These are phyloP conservation scores for Cryptomeria japonica DNA, from an alignment of 75 land plant species.

Conservation along the genomic window DNA sequence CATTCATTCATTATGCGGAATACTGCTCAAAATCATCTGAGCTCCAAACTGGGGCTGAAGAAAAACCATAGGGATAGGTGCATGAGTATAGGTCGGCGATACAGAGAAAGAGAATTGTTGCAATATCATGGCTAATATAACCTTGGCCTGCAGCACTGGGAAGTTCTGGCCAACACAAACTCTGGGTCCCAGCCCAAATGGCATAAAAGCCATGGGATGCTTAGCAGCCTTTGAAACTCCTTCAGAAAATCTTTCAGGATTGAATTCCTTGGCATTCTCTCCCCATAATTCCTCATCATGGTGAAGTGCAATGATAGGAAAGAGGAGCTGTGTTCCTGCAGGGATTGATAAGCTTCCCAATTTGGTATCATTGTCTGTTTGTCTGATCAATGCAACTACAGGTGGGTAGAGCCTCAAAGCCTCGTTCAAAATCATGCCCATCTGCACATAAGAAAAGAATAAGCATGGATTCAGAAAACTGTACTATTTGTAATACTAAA, in stretches of 20 bases:
- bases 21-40: slow-evolving; percentile 16
- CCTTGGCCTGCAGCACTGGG: slow-evolving; percentile 54
- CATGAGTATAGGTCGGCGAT: slow-evolving; percentile 50
- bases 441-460: slow-evolving; percentile 13
- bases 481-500: neutral
- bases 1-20: neutral
- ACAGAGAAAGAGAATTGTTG: slow-evolving; percentile 41
- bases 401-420: slow-evolving; percentile 38
- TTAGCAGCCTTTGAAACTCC: slow-evolving; percentile 54
- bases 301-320: slow-evolving; percentile 38
- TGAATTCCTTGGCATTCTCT: slow-evolving; percentile 50
- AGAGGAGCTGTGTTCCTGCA: slow-evolving; percentile 10
- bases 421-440: slow-evolving; percentile 38
- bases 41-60: slow-evolving; percentile 52
- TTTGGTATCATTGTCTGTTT: slow-evolving; percentile 10
- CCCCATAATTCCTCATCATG: slow-evolving; percentile 56
- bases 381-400: slow-evolving; percentile 9
- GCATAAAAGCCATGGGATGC: slow-evolving; percentile 46
- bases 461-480: neutral
- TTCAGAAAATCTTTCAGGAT: slow-evolving; percentile 58
- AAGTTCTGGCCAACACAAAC: slow-evolving; percentile 63
- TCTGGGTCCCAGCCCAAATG: slow-evolving; percentile 62
- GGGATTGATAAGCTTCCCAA: slow-evolving; percentile 19
- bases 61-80: slow-evolving; percentile 29
- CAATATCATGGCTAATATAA: slow-evolving; percentile 46